phyloP scores from a whole-genome alignment of 2,329 filamentous ascomycete genomes.

The Samsoniella hepiali region DNA sequence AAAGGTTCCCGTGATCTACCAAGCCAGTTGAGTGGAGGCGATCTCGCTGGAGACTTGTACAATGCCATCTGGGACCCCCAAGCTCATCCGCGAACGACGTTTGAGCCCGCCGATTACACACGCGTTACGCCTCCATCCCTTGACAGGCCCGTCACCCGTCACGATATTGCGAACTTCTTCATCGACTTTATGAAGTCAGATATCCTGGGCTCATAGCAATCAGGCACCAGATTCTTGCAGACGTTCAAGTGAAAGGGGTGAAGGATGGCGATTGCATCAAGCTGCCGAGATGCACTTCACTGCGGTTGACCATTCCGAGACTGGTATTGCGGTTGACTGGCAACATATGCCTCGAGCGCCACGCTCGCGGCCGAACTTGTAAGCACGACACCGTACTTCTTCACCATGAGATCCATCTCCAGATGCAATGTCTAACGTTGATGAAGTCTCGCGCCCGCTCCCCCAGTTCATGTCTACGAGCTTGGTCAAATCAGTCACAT shows the following conservation, averaged over 20 bases:
- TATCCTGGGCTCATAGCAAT: constrained; percentile 65
- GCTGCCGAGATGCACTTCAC: constrained; percentile 65
- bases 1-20: constrained; percentile 70
- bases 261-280: constrained; percentile 47
- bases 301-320: constrained; percentile 75
- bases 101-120: constrained; percentile 66
- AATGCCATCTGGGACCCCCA: constrained; percentile 70
- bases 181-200: constrained; percentile 71
- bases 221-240: constrained; percentile 62
- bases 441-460: constrained; percentile 36
- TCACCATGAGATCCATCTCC: background rate
- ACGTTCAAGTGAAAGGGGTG: constrained; percentile 52
- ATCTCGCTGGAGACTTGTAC: constrained; percentile 80
- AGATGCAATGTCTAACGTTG: background rate
- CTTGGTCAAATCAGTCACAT: constrained; percentile 39
- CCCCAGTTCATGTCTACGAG: constrained; percentile 42
- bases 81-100: constrained; percentile 43
- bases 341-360: constrained; percentile 39
- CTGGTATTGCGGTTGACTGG: constrained; percentile 58
- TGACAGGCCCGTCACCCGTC: constrained; percentile 51
- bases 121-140: constrained; percentile 55
- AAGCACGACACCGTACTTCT: too few species aligned
- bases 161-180: constrained; percentile 78
- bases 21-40: constrained; percentile 74
- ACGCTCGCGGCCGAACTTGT: constrained; percentile 54